phyloP scores from a whole-genome alignment of 495 filamentous ascomycete species.

The Echria macrotheca region DNA sequence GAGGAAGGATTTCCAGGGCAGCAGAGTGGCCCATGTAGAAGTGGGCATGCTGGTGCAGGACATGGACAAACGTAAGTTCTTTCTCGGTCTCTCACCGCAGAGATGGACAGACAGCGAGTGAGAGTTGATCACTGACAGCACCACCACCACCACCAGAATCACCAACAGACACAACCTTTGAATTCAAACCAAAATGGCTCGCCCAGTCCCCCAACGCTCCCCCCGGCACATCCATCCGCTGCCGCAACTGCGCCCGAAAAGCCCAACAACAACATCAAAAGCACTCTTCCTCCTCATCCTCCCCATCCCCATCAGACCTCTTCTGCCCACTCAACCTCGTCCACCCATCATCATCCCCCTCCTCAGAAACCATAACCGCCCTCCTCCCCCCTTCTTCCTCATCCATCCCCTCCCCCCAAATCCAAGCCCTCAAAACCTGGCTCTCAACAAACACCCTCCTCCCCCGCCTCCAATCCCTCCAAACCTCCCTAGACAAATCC shows the following conservation, averaged over 20 bases:
- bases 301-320: conserved; percentile 1
- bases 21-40: conserved; percentile 50
- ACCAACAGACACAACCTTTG: conserved; percentile 47
- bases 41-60: conserved; percentile 73
- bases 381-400: not conserved
- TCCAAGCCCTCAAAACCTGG: conserved; percentile 19
- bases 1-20: conserved; percentile 48
- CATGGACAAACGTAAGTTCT: conserved; percentile 54
- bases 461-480: conserved; percentile 43
- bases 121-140: too few species aligned
- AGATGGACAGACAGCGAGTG: too few species aligned
- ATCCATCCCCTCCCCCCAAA: not conserved
- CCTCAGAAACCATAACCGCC: conserved; percentile 1
- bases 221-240: conserved; percentile 53
- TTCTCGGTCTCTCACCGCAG: too few species aligned
- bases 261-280: conserved; percentile 27
- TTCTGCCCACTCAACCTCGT: conserved; percentile 27
- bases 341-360: not conserved
- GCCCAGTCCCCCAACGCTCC: conserved; percentile 77
- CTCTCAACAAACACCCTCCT: conserved; percentile 32
- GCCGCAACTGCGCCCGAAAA: conserved; percentile 79
- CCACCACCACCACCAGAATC: too few species aligned
- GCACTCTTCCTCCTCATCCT: not conserved
- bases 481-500: conserved; percentile 43
- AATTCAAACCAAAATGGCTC: conserved; percentile 97